Base-by-base conservation (phyloP, 495 filamentous ascomycete genomes). In the Thermochaetoides thermophila region DNA sequence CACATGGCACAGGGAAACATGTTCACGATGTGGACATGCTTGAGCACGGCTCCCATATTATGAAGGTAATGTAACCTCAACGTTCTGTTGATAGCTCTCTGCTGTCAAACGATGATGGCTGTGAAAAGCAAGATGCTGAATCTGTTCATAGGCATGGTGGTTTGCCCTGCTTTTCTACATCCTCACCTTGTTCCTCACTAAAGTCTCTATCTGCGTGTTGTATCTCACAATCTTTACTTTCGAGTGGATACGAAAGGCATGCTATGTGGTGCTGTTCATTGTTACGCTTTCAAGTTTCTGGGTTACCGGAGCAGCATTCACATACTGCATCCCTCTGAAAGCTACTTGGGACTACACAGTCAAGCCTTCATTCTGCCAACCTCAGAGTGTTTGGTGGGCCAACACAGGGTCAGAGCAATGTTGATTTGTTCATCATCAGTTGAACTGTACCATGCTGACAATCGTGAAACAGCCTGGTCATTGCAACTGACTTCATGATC, bases 401-500 rank as follows among this genome's bases (percentile, higher is more conserved):
- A 56, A 44, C 37, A 48, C 47, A 1, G 35, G 34, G 38, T n/a
- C n/a, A n/a, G n/a, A n/a, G n/a, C n/a, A n/a, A n/a, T n/a, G n/a
- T n/a, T n/a, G n/a, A n/a, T n/a, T n/a, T n/a, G n/a, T n/a, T n/a
- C n/a, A n/a, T n/a, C n/a, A n/a, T n/a, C n/a, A n/a, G n/a, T n/a
- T n/a, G n/a, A n/a, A n/a, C n/a, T n/a, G n/a, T n/a, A n/a, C n/a
- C n/a, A n/a, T n/a, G n/a, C n/a, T n/a, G n/a, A n/a, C n/a, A n/a
- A n/a, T n/a, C n/a, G n/a, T n/a, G n/a, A n/a, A 17, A 17, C 27
- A 51, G 49, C 7, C 43, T 66, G 14, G 57, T 63, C 24, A 62
- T 71, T n/a, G 29, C 52, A 3, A 66, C 61, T 26, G 69, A 73
- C 49, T 25, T 67, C 2, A 18, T 66, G 6, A 56, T 62, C 11